These are phyloP conservation scores for Parasarocladium wereldwijsianum DNA, from an alignment of 2,329 filamentous ascomycete genomes.

Conservation along the genomic window DNA sequence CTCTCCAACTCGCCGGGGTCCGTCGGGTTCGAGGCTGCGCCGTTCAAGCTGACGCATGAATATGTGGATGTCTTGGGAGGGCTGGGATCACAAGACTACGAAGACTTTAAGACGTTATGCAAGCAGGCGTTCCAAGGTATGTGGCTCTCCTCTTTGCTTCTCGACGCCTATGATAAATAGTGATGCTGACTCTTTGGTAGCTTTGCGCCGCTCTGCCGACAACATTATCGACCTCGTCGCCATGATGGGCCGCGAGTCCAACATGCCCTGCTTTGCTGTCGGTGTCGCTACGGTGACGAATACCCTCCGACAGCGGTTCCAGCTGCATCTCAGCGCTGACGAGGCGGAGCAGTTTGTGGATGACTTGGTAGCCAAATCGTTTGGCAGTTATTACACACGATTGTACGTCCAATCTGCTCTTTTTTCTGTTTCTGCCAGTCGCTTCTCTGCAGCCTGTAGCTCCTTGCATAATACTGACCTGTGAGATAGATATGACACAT, in stretches of 20 bases:
- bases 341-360: conserved; percentile 74
- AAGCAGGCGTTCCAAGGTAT: conserved; percentile 71
- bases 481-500: conserved; percentile 50
- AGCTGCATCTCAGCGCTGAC: conserved; percentile 68
- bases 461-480: conserved; percentile 9
- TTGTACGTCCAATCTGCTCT: conserved; percentile 57
- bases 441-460: neutral
- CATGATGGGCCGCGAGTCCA: conserved; percentile 71
- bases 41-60: conserved; percentile 75
- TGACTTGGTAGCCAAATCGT: conserved; percentile 65
- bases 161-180: neutral
- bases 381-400: conserved; percentile 77
- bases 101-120: conserved; percentile 64
- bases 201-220: conserved; percentile 63
- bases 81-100: conserved; percentile 51
- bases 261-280: conserved; percentile 71
- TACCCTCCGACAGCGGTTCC: conserved; percentile 59
- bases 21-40: conserved; percentile 74
- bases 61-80: conserved; percentile 76
- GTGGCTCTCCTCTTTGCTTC: conserved; percentile 9
- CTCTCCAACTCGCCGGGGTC: conserved; percentile 73
- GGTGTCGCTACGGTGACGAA: conserved; percentile 58
- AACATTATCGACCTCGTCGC: conserved; percentile 69
- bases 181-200: conserved; percentile 22
- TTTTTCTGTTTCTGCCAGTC: neutral